Conservation (phyloP, 495 filamentous ascomycete genomes). For the Hyaloscypha hepaticicola region DNA sequence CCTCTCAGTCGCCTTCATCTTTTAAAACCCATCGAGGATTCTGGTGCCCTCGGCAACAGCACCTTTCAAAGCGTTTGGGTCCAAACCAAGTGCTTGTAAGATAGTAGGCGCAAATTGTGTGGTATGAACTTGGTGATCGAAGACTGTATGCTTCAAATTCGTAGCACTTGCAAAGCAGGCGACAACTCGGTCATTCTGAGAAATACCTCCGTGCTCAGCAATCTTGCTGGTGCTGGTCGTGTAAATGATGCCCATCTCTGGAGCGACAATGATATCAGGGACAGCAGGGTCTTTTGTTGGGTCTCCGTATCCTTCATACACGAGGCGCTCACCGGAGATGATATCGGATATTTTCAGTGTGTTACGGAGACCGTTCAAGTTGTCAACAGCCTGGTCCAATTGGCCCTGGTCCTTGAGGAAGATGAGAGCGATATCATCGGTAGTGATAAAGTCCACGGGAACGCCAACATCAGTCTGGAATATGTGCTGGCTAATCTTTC, state of each 20-base stretch:
- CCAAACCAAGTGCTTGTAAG: slow-evolving; percentile 36
- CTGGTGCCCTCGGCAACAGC: slow-evolving; percentile 31
- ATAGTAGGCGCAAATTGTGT: slow-evolving; percentile 38
- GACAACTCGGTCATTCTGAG: slow-evolving; percentile 36
- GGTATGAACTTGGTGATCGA: slow-evolving; percentile 20
- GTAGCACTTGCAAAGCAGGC: slow-evolving; percentile 35
- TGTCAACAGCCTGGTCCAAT: slow-evolving; percentile 30
- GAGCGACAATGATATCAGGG: slow-evolving; percentile 39
- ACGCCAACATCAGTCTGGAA: slow-evolving; percentile 33
- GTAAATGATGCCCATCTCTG: slow-evolving; percentile 36
- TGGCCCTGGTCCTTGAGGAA: slow-evolving; percentile 34
- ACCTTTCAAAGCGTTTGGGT: slow-evolving; percentile 32
- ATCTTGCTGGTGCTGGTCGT: slow-evolving; percentile 37
- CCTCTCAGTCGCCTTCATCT: neutral
- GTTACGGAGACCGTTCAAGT: slow-evolving; percentile 26
- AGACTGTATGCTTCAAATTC: slow-evolving; percentile 27
- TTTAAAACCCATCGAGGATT: slow-evolving; percentile 29
- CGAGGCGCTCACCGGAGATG: slow-evolving; percentile 33
- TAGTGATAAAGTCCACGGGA: slow-evolving; percentile 25
- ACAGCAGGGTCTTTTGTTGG: slow-evolving; percentile 37
- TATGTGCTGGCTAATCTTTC: slow-evolving; percentile 29
- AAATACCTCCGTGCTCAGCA: slow-evolving; percentile 40
- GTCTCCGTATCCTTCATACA: slow-evolving; percentile 35
- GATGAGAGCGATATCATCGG: slow-evolving; percentile 39
- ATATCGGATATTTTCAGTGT: slow-evolving; percentile 34